Conservation (phyloP, 2,329 filamentous ascomycete genomes). For the Cytospora paraplurivora region DNA sequence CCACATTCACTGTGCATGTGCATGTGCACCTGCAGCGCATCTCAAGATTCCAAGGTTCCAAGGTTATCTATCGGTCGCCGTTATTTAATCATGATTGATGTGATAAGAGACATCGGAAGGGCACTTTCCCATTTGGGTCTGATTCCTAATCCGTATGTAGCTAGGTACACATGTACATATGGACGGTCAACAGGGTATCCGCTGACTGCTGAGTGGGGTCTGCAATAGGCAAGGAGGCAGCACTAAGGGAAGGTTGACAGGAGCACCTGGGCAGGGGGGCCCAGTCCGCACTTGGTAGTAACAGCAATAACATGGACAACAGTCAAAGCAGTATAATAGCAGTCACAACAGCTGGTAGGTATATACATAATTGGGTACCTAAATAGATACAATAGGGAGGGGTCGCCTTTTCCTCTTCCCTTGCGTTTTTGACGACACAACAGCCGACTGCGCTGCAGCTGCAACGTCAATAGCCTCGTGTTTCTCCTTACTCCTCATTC, state of each 20-base stretch:
- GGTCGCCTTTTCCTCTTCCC: background rate
- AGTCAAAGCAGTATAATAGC: too few species aligned
- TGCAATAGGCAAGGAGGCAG: background rate
- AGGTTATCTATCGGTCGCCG: background rate
- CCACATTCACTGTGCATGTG: slow-evolving; percentile 12
- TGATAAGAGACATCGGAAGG: background rate
- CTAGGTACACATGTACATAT: too few species aligned
- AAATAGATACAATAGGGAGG: background rate
- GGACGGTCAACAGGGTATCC: background rate
- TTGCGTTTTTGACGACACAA: background rate
- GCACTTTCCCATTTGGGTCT: background rate
- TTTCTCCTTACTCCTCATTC: background rate
- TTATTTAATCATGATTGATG: background rate
- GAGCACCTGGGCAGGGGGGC: background rate
- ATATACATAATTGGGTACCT: background rate
- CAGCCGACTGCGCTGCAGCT: background rate
- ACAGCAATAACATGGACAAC: too few species aligned
- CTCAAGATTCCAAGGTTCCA: background rate
- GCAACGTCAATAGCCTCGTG: background rate
- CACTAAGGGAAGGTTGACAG: background rate
- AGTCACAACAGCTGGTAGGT: background rate
- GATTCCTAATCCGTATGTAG: too few species aligned
- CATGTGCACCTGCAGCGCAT: slow-evolving; percentile 8
- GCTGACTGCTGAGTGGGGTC: background rate
- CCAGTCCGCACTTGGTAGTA: background rate